Evolutionary conservation across 129 eudicot species (phyloP).

Genomic region (Chrysanthemum lavandulifolium): DNA sequence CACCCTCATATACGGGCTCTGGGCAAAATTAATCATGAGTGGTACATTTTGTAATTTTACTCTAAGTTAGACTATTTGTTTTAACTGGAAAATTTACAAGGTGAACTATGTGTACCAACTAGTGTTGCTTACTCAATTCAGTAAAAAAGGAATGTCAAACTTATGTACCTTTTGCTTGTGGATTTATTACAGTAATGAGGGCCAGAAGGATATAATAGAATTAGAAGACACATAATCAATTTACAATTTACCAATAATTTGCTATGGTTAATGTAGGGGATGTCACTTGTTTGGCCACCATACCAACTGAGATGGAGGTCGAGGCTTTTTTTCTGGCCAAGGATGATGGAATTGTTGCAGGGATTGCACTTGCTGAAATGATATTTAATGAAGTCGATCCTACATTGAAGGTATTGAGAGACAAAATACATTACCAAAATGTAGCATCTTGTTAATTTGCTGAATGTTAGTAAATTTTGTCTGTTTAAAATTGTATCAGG

Average conservation of each 20-base stretch:
- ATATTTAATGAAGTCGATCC: constrained; percentile 85
- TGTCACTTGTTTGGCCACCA: constrained; percentile 90
- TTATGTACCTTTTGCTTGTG: not conserved
- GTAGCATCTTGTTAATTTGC: not conserved
- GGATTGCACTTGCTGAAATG: constrained; percentile 94
- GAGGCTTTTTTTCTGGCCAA: constrained; percentile 92
- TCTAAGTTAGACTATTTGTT: not conserved
- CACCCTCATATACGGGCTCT: too few species aligned
- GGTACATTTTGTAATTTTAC: too few species aligned
- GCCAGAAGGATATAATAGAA: not conserved
- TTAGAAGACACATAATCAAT: not conserved
- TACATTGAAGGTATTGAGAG: constrained; percentile 58
- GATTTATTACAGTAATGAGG: too few species aligned
- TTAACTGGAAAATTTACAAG: not conserved
- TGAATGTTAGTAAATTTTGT: not conserved
- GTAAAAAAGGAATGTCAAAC: not conserved
- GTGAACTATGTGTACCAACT: not conserved
- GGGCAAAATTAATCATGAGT: too few species aligned
- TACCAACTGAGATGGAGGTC: constrained; percentile 80
- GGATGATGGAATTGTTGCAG: constrained; percentile 93
- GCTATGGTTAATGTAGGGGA: constrained; percentile 56
- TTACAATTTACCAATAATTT: not conserved
- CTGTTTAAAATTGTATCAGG: constrained; percentile 40
- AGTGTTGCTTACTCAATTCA: not conserved
- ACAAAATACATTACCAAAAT: not conserved